Evolutionary conservation across 2,329 filamentous ascomycete genomes (phyloP).

Genomic region (Aspergillus persii): DNA sequence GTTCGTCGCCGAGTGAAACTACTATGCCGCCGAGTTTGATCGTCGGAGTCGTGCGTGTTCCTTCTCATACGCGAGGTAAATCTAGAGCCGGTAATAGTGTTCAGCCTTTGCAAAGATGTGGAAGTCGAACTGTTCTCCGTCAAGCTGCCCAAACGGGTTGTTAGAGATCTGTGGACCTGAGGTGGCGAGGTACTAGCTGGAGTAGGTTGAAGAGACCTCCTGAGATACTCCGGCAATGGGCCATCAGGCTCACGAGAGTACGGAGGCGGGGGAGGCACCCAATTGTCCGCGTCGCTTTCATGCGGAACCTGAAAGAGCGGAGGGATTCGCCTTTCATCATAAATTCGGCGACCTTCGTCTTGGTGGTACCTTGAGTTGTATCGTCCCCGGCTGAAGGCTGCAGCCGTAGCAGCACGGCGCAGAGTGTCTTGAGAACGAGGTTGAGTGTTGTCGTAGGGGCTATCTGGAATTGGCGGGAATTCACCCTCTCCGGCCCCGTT

Average conservation of each 20-base stretch:
- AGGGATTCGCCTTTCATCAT: constrained; percentile 23
- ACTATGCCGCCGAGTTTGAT: constrained; percentile 12
- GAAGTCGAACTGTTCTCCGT: constrained; percentile 21
- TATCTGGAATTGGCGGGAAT: constrained; percentile 61
- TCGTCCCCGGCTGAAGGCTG: constrained; percentile 67
- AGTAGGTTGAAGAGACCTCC: constrained; percentile 32
- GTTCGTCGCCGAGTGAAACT: constrained; percentile 12
- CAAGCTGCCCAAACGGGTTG: constrained; percentile 25
- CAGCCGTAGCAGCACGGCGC: constrained; percentile 70
- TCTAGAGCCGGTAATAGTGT: constrained; percentile 24
- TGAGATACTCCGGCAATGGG: constrained; percentile 39
- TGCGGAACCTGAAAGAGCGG: constrained; percentile 64
- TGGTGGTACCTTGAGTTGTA: constrained; percentile 53
- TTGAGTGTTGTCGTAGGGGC: constrained; percentile 69
- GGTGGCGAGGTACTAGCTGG: constrained; percentile 8
- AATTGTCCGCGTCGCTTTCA: constrained; percentile 84
- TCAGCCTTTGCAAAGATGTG: constrained; percentile 27
- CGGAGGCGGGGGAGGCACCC: constrained; percentile 80
- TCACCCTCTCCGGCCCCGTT: constrained; percentile 22
- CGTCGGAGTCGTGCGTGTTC: constrained; percentile 17
- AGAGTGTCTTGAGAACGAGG: constrained; percentile 69
- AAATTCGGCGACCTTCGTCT: constrained; percentile 40
- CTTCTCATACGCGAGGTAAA: constrained; percentile 18
- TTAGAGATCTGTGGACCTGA: constrained; percentile 23
- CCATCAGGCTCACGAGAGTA: constrained; percentile 51